Evolutionary conservation across 768 basidiomycete genomes (phyloP), one percentile per base, ranked within the genome.

Genomic region (Serendipita sp.): DNA sequence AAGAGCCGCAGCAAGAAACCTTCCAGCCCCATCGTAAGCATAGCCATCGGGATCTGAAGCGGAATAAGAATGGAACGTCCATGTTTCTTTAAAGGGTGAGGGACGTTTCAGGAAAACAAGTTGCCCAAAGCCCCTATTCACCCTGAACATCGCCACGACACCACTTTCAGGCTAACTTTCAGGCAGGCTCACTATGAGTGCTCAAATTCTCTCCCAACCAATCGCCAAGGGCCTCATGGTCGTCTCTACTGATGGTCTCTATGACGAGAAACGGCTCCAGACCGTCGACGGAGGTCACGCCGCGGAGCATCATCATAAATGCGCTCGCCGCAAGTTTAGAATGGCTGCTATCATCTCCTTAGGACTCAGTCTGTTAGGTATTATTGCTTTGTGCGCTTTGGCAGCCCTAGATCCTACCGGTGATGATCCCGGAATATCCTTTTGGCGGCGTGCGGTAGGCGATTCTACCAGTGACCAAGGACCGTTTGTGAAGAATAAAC

Each of bases 401-500:
- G 10, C 8, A 8, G 16, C 10, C 8, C 35, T 60, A 11, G 56
- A 60, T n/a, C 24, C 35, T n/a, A 60, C 56, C 56, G 56, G 56
- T 37, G 56, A 60, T 10, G 56, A 60, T n/a, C 35, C 1, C 35
- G 24, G 18, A 28, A 28, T 10, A 24, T 16, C 16, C 8, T 32
- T 60, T 8, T 60, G 56, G 56, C 16, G 11, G n/a, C 65, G 65
- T 4, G 45, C 45, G 18, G 53, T 60, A 41, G 64, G 51, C 30
- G 48, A 32, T 41, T 13, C 28, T 32, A 38, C 24, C n/a, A 18
- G 4, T 16, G n/a, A 30, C 16, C 28, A 67, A 30, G 35, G 51
- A 15, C 35, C 60, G 10, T 69, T 69, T 48, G 53, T 68, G 0
- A 66, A 64, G 60, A 68, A 69, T 62, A 69, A 69, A 53, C 65